A percentile compares a stretch with the other conserved stretches of the same genome.
phyloP scores from a whole-genome alignment of 2,329 filamentous ascomycete genomes.

The Colletotrichum sojae region DNA sequence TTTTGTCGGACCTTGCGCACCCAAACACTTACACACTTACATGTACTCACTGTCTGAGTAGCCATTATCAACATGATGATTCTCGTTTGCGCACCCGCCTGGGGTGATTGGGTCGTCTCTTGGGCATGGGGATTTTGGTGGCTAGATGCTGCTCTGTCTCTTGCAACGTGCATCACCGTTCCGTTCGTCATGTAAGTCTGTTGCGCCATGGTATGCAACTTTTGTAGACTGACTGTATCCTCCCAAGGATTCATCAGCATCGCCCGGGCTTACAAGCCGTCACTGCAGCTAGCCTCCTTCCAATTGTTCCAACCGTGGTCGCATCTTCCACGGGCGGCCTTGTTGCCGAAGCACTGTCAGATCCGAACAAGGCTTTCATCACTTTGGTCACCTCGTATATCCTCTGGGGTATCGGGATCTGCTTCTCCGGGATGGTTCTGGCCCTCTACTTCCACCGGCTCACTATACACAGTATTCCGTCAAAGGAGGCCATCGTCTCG shows the following conservation, averaged over 20 bases:
- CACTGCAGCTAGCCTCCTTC: slow-evolving; percentile 76
- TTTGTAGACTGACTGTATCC: too few relatives aligned
- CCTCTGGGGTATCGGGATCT: slow-evolving; percentile 75
- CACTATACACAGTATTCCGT: slow-evolving; percentile 75
- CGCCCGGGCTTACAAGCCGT: slow-evolving; percentile 67
- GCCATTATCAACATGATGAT: slow-evolving; percentile 76
- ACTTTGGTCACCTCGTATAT: slow-evolving; percentile 77
- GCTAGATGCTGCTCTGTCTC: slow-evolving; percentile 66
- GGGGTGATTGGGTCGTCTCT: slow-evolving; percentile 70
- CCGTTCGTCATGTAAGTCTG: slow-evolving; percentile 67
- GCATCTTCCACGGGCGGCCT: slow-evolving; percentile 74
- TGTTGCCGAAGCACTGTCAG: slow-evolving; percentile 33
- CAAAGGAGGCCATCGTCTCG: slow-evolving; percentile 76
- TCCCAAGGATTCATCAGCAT: slow-evolving; percentile 54
- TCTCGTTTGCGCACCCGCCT: slow-evolving; percentile 70
- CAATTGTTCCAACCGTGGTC: slow-evolving; percentile 77
- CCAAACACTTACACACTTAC: too few relatives aligned
- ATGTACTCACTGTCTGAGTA: background rate
- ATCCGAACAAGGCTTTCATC: slow-evolving; percentile 47
- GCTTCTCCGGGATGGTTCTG: slow-evolving; percentile 72
- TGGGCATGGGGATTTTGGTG: slow-evolving; percentile 73
- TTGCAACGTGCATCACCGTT: slow-evolving; percentile 67
- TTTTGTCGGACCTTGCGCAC: slow-evolving; percentile 3
- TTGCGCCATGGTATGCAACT: too few relatives aligned
- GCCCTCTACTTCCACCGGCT: slow-evolving; percentile 80